Conservation (phyloP, 345 rosid genomes). For the Salix suchowensis region DNA sequence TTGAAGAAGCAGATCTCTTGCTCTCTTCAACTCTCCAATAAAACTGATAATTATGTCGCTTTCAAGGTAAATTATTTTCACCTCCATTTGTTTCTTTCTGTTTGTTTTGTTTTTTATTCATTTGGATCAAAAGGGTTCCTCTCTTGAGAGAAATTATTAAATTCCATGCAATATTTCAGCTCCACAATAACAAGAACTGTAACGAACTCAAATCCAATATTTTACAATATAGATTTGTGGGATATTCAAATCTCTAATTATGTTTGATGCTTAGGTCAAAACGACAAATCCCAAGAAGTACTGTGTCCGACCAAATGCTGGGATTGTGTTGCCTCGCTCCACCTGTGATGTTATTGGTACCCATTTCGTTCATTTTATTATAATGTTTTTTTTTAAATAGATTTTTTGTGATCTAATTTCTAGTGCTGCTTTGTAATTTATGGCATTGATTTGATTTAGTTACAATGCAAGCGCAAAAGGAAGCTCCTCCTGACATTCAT, state of each 20-base stretch:
- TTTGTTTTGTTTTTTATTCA: neutral
- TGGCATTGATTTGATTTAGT: slow-evolving; percentile 36
- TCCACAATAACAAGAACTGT: neutral
- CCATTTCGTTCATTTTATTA: neutral
- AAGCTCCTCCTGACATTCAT: slow-evolving; percentile 68
- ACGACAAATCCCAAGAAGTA: slow-evolving; percentile 82
- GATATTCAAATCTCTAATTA: neutral
- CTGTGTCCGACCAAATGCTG: slow-evolving; percentile 77
- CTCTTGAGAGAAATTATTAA: neutral
- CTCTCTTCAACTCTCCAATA: slow-evolving; percentile 66
- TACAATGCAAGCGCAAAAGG: slow-evolving; percentile 84
- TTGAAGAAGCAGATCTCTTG: slow-evolving; percentile 88
- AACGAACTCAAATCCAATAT: neutral
- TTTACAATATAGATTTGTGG: slow-evolving; percentile 4
- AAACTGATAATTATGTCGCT: slow-evolving; percentile 60
- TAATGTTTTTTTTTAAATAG: neutral
- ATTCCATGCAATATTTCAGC: neutral
- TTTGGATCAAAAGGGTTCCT: neutral
- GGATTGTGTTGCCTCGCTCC: slow-evolving; percentile 64
- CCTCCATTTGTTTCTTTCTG: neutral
- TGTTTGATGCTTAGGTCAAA: slow-evolving; percentile 53
- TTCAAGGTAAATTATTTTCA: slow-evolving; percentile 51
- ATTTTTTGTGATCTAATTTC: neutral
- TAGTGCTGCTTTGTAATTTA: neutral
- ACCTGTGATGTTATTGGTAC: slow-evolving; percentile 63